phyloP scores from a whole-genome alignment of 257 asterid genomes.

The Plectranthus barbatus region DNA sequence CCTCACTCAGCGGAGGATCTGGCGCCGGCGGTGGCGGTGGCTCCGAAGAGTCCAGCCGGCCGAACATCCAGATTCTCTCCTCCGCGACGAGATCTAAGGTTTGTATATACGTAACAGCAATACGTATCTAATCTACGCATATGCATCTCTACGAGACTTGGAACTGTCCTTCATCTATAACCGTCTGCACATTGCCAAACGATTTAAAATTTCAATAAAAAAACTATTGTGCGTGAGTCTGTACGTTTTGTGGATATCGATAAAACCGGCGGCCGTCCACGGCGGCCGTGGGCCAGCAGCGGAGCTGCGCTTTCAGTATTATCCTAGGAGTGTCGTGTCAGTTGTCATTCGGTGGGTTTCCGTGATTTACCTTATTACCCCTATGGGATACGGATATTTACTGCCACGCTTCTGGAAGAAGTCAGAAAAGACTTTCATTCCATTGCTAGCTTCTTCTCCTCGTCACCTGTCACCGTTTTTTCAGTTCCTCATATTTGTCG shows the following conservation, averaged over 20 bases:
- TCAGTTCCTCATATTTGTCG: constrained; percentile 30
- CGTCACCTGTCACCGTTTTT: constrained; percentile 44
- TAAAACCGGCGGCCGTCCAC: constrained; percentile 15
- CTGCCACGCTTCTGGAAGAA: constrained; percentile 39
- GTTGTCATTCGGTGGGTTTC: constrained; percentile 3
- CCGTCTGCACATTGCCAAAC: background rate
- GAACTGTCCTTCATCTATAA: background rate
- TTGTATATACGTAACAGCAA: constrained; percentile 5
- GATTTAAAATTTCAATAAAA: background rate
- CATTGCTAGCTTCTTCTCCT: constrained; percentile 20
- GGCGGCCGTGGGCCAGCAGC: constrained; percentile 11
- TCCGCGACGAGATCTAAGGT: constrained; percentile 69
- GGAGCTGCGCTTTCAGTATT: background rate
- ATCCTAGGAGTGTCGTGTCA: constrained; percentile 29
- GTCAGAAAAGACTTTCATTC: constrained; percentile 24
- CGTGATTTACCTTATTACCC: constrained; percentile 39
- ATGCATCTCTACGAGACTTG: background rate
- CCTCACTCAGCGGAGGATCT: constrained; percentile 47
- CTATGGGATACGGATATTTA: constrained; percentile 26
- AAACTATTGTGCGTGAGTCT: background rate
- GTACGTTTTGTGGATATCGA: background rate
- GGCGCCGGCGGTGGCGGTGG: constrained; percentile 28
- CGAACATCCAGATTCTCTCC: constrained; percentile 13
- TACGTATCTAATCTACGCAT: background rate
- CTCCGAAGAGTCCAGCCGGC: constrained; percentile 42